Evolutionary conservation across 2,329 filamentous ascomycete species (phyloP).

Genomic region (Cladorrhinum sp.): DNA sequence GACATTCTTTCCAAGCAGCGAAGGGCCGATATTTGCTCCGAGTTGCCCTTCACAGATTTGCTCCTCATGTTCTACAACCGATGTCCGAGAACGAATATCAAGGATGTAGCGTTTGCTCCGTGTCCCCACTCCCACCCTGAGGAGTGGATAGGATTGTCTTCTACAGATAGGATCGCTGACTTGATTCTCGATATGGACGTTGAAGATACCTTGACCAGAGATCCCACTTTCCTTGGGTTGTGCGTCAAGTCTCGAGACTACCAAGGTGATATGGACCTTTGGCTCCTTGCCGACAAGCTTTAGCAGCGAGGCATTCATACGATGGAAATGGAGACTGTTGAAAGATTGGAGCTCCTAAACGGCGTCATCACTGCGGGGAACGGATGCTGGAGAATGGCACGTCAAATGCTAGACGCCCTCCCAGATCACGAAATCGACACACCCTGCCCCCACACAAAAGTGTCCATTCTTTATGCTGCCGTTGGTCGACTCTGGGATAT

Average conservation of each 20-base stretch:
- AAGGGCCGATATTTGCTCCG: neutral
- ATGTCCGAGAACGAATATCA: neutral
- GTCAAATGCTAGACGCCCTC: neutral
- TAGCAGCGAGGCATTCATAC: neutral
- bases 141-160: too few species aligned
- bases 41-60: neutral
- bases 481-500: neutral
- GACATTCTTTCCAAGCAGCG: neutral
- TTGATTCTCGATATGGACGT: neutral
- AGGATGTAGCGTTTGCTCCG: neutral
- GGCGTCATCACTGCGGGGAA: neutral
- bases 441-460: too few species aligned
- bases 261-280: neutral
- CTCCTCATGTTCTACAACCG: neutral
- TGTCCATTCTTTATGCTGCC: too few species aligned
- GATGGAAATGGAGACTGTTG: neutral
- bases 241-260: neutral
- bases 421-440: neutral
- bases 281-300: neutral
- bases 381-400: neutral
- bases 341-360: neutral
- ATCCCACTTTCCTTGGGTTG: neutral
- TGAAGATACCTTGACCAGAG: neutral
- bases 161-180: neutral
- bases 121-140: neutral